Conservation (phyloP, 108 stramenopile species). For the Skeletonema grethae region DNA sequence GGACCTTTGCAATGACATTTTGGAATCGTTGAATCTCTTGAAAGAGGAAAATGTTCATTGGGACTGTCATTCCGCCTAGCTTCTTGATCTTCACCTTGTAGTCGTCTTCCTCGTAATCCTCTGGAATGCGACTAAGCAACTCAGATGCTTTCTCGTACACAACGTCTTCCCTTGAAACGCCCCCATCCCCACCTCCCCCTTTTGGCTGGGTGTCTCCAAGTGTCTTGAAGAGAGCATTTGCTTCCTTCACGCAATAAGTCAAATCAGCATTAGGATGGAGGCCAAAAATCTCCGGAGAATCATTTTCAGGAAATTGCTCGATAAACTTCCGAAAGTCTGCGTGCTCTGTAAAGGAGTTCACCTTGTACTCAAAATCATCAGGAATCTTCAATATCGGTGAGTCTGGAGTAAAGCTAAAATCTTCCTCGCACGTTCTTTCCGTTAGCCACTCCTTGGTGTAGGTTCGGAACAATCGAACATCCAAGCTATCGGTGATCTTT, state of each 20-base stretch:
- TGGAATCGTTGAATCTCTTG: conserved; percentile 91
- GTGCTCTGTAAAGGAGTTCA: conserved; percentile 67
- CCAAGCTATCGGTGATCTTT: conserved; percentile 91
- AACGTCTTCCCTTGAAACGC: conserved; percentile 73
- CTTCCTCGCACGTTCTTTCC: conserved; percentile 69
- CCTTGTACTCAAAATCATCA: conserved; percentile 77
- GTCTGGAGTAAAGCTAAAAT: conserved; percentile 76
- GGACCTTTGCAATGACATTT: conserved; percentile 78
- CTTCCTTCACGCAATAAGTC: conserved; percentile 88
- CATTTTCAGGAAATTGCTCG: conserved; percentile 81
- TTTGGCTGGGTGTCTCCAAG: conserved; percentile 90
- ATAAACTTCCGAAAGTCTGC: conserved; percentile 75
- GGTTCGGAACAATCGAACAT: conserved; percentile 86
- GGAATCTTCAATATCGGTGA: conserved; percentile 75
- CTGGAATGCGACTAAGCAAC: conserved; percentile 74
- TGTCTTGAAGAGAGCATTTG: conserved; percentile 74
- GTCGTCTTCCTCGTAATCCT: conserved; percentile 85
- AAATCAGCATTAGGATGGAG: conserved; percentile 94
- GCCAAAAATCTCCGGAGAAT: conserved; percentile 92
- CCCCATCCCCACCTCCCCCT: conserved; percentile 70
- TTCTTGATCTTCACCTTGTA: conserved; percentile 83
- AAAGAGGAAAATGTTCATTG: conserved; percentile 90
- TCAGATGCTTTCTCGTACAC: conserved; percentile 79
- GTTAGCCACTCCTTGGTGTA: conserved; percentile 89
- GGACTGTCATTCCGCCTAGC: conserved; percentile 80